Evolutionary conservation across 805 yeast genomes (phyloP), one percentile per base, ranked within the genome.

Genomic region (Starmerella bombicola): DNA sequence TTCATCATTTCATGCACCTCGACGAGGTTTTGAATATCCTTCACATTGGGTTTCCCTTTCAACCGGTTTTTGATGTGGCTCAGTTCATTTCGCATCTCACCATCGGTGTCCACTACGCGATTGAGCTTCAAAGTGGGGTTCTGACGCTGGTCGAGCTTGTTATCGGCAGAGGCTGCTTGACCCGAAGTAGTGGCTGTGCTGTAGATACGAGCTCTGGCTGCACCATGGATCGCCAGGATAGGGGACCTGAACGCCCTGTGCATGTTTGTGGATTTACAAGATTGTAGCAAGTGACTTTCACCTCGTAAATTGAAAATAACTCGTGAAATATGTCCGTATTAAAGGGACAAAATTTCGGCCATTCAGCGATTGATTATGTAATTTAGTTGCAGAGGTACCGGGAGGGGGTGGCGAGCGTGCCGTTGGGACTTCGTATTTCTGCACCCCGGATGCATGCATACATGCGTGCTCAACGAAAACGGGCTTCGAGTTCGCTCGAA

Each of bases 1-100:
- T 29, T 33, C 53, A 53, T 51, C 29, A 50, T 45, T n/a, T 48
- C 40, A 30, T 47, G 52, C 12, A 53, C 45, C 21, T 45, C 47
- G 13, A 35, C 46, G 6, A 53, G 46, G 21, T 43, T 42, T 25
- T 40, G 42, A 29, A 52, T 49, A 12, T 52, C 55, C 16, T 41
- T 30, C 17, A 49, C 32, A 15, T 19, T 36, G 32, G 28, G 29
- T 7, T 15, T 39, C 9, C 28, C 7, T 18, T 37, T 35, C 20
- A 37, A 17, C n/a, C 41, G 35, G 38, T 33, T 22, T 29, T 32
- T 39, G 32, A 39, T 33, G 2, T 30, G 26, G 17, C 16, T 7
- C 26, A 45, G 34, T 30, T 39, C 48, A 16, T 10, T 15, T 3
- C 43, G 37, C 46, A 41, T 35, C 30, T 31, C 15, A 13, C 25